phyloP scores from a whole-genome alignment of 148 eudicot species.

The Heliosperma pusillum region DNA sequence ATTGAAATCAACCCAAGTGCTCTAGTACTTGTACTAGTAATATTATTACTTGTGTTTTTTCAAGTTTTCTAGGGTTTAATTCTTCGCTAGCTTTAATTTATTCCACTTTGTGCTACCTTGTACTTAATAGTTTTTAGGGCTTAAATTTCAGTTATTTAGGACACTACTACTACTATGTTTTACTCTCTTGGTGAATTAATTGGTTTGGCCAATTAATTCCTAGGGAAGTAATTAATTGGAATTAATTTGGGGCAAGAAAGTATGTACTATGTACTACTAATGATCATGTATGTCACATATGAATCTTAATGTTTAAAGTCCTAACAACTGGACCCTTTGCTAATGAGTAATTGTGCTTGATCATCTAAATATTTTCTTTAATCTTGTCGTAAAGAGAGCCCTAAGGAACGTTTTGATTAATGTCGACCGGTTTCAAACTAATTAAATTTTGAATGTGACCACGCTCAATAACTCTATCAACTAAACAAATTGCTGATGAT shows the following conservation, averaged over 20 bases:
- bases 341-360: neutral
- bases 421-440: neutral
- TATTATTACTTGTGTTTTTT: conserved; percentile 1
- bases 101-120: conserved; percentile 12
- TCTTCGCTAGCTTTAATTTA: conserved; percentile 2
- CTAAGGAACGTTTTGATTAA: neutral
- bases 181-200: conserved; percentile 12
- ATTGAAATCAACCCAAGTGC: conserved; percentile 18
- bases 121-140: conserved; percentile 13
- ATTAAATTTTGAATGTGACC: neutral
- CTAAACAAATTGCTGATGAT: neutral
- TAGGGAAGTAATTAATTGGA: conserved; percentile 17
- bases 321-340: conserved; percentile 1
- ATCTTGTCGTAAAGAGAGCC: neutral
- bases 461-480: neutral
- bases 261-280: neutral
- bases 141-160: neutral
- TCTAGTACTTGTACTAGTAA: conserved; percentile 16
- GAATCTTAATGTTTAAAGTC: conserved; percentile 18
- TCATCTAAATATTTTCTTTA: neutral
- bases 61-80: neutral
- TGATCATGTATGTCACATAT: conserved; percentile 14
- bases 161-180: neutral
- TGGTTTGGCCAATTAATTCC: conserved; percentile 1
- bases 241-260: neutral